Percentiles rank a stretch among this genome's conserved stretches.
Conservation (phyloP, 2,329 filamentous ascomycete species). For the Ophiostoma tasmaniense region DNA sequence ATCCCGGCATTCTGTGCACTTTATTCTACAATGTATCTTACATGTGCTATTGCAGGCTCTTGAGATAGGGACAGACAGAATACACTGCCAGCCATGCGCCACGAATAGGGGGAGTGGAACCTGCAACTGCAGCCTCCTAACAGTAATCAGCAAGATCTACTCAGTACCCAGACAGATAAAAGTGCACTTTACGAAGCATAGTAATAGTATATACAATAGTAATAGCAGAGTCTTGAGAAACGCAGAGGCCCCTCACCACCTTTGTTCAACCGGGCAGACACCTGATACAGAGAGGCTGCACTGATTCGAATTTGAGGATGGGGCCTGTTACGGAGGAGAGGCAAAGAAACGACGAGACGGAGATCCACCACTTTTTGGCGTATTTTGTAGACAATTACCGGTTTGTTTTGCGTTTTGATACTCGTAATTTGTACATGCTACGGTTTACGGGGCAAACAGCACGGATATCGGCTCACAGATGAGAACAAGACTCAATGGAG, state of each 20-base stretch:
- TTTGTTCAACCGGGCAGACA: background rate
- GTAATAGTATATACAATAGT: background rate
- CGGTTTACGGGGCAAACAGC: too few relatives aligned
- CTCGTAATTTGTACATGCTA: too few relatives aligned
- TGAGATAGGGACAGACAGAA: too few relatives aligned
- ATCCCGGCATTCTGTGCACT: background rate
- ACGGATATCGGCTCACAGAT: too few relatives aligned
- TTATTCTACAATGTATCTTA: too few relatives aligned
- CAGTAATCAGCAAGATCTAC: background rate
- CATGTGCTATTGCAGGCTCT: too few relatives aligned
- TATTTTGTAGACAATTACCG: too few relatives aligned
- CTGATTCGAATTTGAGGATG: background rate
- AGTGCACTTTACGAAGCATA: background rate
- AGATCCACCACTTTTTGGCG: background rate
- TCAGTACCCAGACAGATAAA: background rate
- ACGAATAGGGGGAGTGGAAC: slow-evolving; percentile 5
- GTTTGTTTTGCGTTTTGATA: too few relatives aligned
- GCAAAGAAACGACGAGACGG: background rate
- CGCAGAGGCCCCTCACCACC: background rate
- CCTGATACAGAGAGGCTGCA: slow-evolving; percentile 1
- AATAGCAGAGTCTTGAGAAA: background rate
- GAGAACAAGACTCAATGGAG: too few relatives aligned
- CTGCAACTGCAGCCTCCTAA: background rate
- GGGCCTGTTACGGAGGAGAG: background rate
- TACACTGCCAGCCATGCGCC: background rate